A percentile compares a stretch with the other conserved stretches of the same genome.
Evolutionary conservation across 2,329 filamentous ascomycete genomes (phyloP).

Genomic region (Dothideomycetidae sp.): DNA sequence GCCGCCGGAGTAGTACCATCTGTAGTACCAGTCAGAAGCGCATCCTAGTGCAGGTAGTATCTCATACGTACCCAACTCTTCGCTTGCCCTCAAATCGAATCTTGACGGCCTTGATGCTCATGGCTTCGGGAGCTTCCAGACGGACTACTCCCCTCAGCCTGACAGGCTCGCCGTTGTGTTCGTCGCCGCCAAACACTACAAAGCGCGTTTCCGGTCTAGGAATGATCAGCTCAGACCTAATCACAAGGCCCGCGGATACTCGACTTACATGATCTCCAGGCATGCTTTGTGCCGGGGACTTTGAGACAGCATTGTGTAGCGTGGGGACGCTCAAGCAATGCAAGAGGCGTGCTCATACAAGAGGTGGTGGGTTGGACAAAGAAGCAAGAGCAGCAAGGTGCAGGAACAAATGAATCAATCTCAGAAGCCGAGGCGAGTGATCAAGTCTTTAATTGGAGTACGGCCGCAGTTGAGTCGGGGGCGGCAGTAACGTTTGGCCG

Average conservation of each 20-base stretch:
- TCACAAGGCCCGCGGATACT: not conserved
- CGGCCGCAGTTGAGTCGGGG: too few species aligned
- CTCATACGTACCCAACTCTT: constrained; percentile 31
- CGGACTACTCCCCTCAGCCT: constrained; percentile 34
- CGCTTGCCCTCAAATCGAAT: constrained; percentile 34
- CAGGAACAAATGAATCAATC: too few species aligned
- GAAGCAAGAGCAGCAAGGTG: too few species aligned
- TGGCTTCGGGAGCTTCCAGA: constrained; percentile 33
- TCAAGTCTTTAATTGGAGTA: too few species aligned
- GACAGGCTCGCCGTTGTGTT: constrained; percentile 30
- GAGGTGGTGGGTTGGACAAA: not conserved
- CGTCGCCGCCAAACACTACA: constrained; percentile 36
- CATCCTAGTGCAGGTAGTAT: too few species aligned
- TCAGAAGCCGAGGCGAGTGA: too few species aligned
- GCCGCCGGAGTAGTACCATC: constrained; percentile 25
- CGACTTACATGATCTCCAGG: constrained; percentile 31
- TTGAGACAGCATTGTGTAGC: constrained; percentile 9
- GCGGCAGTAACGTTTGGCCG: too few species aligned
- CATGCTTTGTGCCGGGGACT: constrained; percentile 17
- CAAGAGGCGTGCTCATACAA: not conserved
- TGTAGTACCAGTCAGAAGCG: constrained; percentile 2
- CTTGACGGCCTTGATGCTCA: constrained; percentile 33
- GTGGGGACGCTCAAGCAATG: not conserved
- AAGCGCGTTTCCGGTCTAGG: constrained; percentile 32
- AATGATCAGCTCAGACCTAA: constrained; percentile 2